phyloP scores from a whole-genome alignment of 2,329 filamentous ascomycete species.

The Zarea fungicola region DNA sequence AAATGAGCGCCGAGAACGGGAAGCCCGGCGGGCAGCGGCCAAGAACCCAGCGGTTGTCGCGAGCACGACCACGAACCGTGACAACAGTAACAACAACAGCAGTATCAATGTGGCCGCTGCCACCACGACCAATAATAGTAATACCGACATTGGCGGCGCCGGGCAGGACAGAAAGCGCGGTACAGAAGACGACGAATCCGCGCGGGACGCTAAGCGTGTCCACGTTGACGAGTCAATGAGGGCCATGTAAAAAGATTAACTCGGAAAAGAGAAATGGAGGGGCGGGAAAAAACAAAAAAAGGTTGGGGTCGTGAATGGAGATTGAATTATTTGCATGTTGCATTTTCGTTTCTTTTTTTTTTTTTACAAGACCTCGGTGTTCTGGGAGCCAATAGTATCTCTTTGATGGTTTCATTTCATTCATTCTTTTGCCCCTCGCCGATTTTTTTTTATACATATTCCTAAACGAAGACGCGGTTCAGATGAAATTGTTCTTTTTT shows the following conservation, averaged over 20 bases:
- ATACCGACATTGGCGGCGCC: conserved; percentile 21
- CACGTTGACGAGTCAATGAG: background rate
- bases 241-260: background rate
- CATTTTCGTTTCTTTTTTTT: too few relatives aligned
- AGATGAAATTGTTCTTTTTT: too few relatives aligned
- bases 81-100: background rate
- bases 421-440: too few relatives aligned
- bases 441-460: background rate
- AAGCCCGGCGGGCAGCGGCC: conserved; percentile 42
- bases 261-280: background rate
- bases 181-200: conserved; percentile 26
- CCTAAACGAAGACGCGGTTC: background rate
- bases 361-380: background rate
- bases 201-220: conserved; percentile 29
- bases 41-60: conserved; percentile 21
- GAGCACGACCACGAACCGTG: conserved; percentile 19
- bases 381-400: background rate
- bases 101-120: background rate
- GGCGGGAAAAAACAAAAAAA: background rate
- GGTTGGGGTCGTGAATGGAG: background rate
- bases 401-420: too few relatives aligned
- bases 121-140: conserved; percentile 15
- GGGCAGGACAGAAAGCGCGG: conserved; percentile 38
- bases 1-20: conserved; percentile 63
- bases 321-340: too few relatives aligned